These are phyloP conservation scores for Aspergillus eucalypticola DNA, from an alignment of 2,329 filamentous ascomycete genomes.

Conservation along the genomic window DNA sequence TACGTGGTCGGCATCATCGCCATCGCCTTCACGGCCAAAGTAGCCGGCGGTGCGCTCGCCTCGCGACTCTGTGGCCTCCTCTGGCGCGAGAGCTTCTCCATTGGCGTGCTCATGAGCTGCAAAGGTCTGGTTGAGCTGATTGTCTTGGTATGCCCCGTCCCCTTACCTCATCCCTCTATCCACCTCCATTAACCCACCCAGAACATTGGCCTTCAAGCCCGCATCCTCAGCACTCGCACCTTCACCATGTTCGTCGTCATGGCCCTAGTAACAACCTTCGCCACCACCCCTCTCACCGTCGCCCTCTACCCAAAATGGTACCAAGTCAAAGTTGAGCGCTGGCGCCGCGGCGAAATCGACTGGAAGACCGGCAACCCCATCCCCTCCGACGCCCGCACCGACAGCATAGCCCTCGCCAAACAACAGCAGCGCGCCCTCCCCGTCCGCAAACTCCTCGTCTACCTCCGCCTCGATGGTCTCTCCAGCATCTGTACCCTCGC, in stretches of 20 bases:
- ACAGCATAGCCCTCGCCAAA: conserved; percentile 42
- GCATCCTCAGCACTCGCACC: conserved; percentile 74
- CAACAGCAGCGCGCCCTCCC: conserved; percentile 54
- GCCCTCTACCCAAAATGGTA: conserved; percentile 76
- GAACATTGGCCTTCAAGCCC: conserved; percentile 81
- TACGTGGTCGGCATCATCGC: conserved; percentile 83
- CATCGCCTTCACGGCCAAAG: conserved; percentile 82
- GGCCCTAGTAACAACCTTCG: conserved; percentile 83
- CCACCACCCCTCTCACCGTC: conserved; percentile 74
- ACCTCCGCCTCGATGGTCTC: conserved; percentile 81
- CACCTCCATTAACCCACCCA: conserved; percentile 29
- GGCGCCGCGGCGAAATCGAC: conserved; percentile 84
- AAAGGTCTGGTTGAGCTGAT: conserved; percentile 95
- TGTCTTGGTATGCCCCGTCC: conserved; percentile 66
- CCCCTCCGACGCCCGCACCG: conserved; percentile 43
- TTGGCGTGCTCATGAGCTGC: conserved; percentile 92
- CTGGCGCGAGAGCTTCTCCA: conserved; percentile 87
- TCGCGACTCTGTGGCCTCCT: conserved; percentile 74
- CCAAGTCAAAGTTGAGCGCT: conserved; percentile 69
- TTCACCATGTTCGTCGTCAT: conserved; percentile 96
- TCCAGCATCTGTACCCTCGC: conserved; percentile 79
- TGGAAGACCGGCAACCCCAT: conserved; percentile 68
- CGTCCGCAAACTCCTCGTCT: conserved; percentile 70
- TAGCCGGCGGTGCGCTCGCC: conserved; percentile 77
- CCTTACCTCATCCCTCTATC: neutral